Evolutionary conservation across 805 yeast species (phyloP).

Genomic region (Kodamaea nitidulidarum): DNA sequence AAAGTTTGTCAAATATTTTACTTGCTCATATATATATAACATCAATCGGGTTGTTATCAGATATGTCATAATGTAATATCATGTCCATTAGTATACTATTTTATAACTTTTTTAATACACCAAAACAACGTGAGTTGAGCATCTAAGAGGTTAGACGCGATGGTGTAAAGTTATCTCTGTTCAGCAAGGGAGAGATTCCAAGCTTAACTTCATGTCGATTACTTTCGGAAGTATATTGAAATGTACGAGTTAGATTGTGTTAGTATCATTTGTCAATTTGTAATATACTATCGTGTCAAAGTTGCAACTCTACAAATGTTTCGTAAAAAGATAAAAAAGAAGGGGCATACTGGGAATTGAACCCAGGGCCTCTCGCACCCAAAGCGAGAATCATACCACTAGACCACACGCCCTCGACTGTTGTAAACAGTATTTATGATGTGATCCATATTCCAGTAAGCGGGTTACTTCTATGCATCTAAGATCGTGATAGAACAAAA

Average conservation of each 20-base stretch:
- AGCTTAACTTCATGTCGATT: too few relatives aligned
- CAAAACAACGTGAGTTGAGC: background rate
- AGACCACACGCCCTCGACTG: constrained; percentile 20
- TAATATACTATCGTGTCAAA: too few relatives aligned
- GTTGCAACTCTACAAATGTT: too few relatives aligned
- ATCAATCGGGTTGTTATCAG: constrained; percentile 3
- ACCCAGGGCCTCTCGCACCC: constrained; percentile 57
- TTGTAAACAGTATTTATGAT: background rate
- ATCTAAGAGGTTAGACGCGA: background rate
- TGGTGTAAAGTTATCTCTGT: too few relatives aligned
- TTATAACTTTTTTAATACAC: constrained; percentile 4
- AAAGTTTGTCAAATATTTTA: constrained; percentile 10
- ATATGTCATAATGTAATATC: constrained; percentile 3
- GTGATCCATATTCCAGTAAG: too few relatives aligned
- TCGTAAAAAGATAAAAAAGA: constrained; percentile 9
- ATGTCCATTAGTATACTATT: constrained; percentile 3
- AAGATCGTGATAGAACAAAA: too few relatives aligned
- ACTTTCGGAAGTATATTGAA: too few relatives aligned
- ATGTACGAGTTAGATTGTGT: too few relatives aligned
- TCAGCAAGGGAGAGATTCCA: too few relatives aligned
- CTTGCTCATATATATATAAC: constrained; percentile 9
- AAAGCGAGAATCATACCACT: constrained; percentile 25
- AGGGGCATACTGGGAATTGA: constrained; percentile 53
- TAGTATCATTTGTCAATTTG: too few relatives aligned
- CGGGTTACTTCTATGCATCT: too few relatives aligned